A percentile compares a stretch with the other conserved stretches of the same genome.
phyloP scores from a whole-genome alignment of 2,329 filamentous ascomycete genomes.

The Salinomyces thailandicus region DNA sequence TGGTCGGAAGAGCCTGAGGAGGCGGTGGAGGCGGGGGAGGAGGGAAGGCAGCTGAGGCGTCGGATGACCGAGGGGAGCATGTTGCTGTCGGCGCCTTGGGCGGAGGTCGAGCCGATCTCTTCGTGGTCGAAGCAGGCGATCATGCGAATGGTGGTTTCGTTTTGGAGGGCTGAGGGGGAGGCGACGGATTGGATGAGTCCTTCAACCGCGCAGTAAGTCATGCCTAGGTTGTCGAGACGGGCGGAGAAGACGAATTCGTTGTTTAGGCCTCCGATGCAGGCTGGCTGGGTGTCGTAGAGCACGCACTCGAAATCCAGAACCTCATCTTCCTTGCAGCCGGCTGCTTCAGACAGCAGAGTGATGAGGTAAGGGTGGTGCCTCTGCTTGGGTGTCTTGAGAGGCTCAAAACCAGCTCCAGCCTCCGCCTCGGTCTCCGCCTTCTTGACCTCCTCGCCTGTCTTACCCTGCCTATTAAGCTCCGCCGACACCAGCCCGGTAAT shows the following conservation, averaged over 20 bases:
- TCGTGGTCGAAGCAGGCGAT: constrained; percentile 95
- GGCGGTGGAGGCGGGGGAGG: constrained; percentile 44
- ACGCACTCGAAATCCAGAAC: constrained; percentile 91
- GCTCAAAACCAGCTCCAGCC: constrained; percentile 48
- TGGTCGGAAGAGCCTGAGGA: constrained; percentile 47
- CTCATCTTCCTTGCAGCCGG: constrained; percentile 57
- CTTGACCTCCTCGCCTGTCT: constrained; percentile 40
- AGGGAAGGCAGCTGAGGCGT: constrained; percentile 70
- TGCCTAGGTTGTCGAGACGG: constrained; percentile 90
- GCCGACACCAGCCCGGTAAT: constrained; percentile 80
- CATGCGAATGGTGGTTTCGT: constrained; percentile 76
- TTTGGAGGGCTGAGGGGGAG: constrained; percentile 53
- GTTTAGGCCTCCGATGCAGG: constrained; percentile 76
- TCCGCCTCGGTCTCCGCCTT: constrained; percentile 31
- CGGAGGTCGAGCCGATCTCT: constrained; percentile 85
- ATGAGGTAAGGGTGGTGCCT: constrained; percentile 84
- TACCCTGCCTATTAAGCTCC: constrained; percentile 69
- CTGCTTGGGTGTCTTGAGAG: constrained; percentile 65
- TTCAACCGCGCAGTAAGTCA: constrained; percentile 86
- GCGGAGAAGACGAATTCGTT: constrained; percentile 94
- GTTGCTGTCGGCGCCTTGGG: constrained; percentile 89
- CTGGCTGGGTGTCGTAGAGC: constrained; percentile 92
- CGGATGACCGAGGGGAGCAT: constrained; percentile 77
- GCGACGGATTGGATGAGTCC: constrained; percentile 72
- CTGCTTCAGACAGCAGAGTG: constrained; percentile 71